Evolutionary conservation across 148 eudicot genomes (phyloP).

Genomic region (Pharnaceum exiguum): DNA sequence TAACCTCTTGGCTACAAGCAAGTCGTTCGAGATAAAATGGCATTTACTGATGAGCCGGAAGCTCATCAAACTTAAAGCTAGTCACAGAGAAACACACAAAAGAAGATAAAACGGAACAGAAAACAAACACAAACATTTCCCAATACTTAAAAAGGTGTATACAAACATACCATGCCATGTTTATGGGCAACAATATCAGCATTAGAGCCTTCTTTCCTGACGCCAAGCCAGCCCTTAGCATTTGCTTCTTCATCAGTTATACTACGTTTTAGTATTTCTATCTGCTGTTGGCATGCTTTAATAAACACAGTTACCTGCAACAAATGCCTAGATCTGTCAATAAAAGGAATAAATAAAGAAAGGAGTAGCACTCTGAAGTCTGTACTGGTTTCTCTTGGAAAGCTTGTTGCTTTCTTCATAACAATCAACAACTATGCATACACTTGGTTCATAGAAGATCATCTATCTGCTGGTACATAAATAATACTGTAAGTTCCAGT

Average conservation of each 20-base stretch:
- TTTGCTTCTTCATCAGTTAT: slow-evolving; percentile 69
- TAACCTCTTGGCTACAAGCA: too few species aligned
- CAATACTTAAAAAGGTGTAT: neutral
- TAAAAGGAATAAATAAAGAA: neutral
- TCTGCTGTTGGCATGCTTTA: slow-evolving; percentile 90
- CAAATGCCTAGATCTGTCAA: neutral
- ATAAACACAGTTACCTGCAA: slow-evolving; percentile 80
- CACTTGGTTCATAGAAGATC: too few species aligned
- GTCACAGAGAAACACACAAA: too few species aligned
- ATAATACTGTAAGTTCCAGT: too few species aligned
- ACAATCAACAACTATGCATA: neutral
- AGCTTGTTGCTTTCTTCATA: too few species aligned
- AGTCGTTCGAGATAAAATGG: too few species aligned
- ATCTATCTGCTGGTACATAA: too few species aligned
- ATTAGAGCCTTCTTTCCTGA: slow-evolving; percentile 50
- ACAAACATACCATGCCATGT: slow-evolving; percentile 86
- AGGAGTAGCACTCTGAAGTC: neutral
- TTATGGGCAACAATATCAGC: slow-evolving; percentile 94
- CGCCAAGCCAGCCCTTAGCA: slow-evolving; percentile 90
- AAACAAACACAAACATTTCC: neutral
- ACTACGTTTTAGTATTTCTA: slow-evolving; percentile 68
- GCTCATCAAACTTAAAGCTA: too few species aligned
- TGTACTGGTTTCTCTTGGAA: neutral
- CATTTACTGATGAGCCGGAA: too few species aligned
- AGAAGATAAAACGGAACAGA: neutral